These are phyloP conservation scores for Xylaria sp. DNA, from an alignment of 2,329 filamentous ascomycete species.

Conservation along the genomic window DNA sequence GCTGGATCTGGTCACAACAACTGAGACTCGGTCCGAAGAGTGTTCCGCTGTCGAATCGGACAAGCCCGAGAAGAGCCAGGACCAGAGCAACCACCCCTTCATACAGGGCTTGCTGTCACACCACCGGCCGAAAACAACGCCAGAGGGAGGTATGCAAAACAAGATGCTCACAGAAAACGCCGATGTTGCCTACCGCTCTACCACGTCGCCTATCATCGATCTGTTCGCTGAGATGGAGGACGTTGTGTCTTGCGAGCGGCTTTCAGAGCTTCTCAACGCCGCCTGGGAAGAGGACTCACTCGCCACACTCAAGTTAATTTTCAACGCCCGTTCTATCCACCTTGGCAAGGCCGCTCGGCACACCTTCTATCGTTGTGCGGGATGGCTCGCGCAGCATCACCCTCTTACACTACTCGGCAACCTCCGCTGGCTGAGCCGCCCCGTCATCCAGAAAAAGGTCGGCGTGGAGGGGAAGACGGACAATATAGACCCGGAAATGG, in stretches of 20 bases:
- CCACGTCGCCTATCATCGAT: slow-evolving; percentile 60
- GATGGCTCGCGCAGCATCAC: slow-evolving; percentile 67
- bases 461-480: slow-evolving; percentile 51
- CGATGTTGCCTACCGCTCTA: slow-evolving; percentile 61
- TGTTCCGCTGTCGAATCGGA: background rate
- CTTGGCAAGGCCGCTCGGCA: slow-evolving; percentile 63
- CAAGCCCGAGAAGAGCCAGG: background rate
- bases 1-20: slow-evolving; percentile 1
- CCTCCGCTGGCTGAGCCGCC: slow-evolving; percentile 65
- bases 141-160: slow-evolving; percentile 49
- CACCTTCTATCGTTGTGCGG: slow-evolving; percentile 63
- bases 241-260: slow-evolving; percentile 50
- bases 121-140: slow-evolving; percentile 17
- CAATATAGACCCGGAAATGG: slow-evolving; percentile 48
- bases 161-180: slow-evolving; percentile 64
- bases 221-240: slow-evolving; percentile 65
- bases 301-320: slow-evolving; percentile 68
- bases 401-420: slow-evolving; percentile 65
- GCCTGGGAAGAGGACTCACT: slow-evolving; percentile 63
- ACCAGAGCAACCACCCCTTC: slow-evolving; percentile 46
- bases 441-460: slow-evolving; percentile 65
- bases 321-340: slow-evolving; percentile 70
- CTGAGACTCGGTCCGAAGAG: slow-evolving; percentile 9
- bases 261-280: slow-evolving; percentile 56
- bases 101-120: slow-evolving; percentile 51